Percentiles rank a stretch among this genome's conserved stretches.
These are phyloP conservation scores for Phytophthora agathidicida DNA, from an alignment of 352 stramenopile genomes.

Conservation along the genomic window DNA sequence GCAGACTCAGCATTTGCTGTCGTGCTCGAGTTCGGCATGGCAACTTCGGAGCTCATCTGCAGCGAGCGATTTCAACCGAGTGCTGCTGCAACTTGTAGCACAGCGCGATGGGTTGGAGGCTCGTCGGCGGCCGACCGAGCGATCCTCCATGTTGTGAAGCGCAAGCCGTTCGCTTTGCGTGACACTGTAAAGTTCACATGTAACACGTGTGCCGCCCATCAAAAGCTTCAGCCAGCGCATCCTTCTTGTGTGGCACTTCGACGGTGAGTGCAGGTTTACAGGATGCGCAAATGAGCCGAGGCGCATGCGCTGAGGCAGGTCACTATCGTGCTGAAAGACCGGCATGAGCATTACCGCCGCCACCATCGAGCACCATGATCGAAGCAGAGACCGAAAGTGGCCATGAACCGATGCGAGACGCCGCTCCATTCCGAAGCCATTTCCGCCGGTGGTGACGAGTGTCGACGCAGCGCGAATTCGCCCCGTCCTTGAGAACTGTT, in stretches of 20 bases:
- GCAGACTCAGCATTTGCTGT: conserved; percentile 8
- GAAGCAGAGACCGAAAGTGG: not conserved
- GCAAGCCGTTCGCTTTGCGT: no score
- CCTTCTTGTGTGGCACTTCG: not conserved
- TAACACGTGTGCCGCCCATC: conserved; percentile 12
- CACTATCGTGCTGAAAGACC: no score
- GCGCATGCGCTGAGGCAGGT: conserved; percentile 7
- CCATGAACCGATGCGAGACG: not conserved
- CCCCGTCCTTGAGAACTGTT: conserved; percentile 22
- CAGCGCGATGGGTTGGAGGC: no score
- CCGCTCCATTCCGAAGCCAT: not conserved
- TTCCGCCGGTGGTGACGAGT: conserved; percentile 17
- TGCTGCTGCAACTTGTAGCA: conserved; percentile 13
- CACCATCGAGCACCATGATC: not conserved
- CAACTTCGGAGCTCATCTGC: not conserved
- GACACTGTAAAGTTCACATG: no score
- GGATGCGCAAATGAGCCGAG: conserved; percentile 14
- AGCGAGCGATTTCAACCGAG: not conserved
- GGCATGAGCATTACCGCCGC: not conserved
- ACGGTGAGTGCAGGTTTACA: conserved; percentile 12
- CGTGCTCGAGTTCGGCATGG: not conserved
- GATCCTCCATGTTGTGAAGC: no score
- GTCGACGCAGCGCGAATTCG: conserved; percentile 4
- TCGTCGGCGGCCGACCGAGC: no score
- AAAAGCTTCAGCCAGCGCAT: conserved; percentile 8